Base-by-base conservation (phyloP, 1,284 basidiomycete species). In the Fomes fomentarius region DNA sequence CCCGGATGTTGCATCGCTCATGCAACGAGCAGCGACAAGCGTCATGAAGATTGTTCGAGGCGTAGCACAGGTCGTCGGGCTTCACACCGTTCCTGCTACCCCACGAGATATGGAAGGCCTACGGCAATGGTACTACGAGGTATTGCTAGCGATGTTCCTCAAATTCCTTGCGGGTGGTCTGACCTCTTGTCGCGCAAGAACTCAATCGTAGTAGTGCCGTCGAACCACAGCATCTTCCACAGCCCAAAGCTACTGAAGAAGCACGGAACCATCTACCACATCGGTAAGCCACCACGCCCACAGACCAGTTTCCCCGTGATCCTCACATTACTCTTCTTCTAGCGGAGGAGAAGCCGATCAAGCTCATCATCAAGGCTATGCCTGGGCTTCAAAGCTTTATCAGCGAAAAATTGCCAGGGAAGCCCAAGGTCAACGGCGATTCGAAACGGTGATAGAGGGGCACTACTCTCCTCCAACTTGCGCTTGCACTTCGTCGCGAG, bases 61-160 rank as follows among this genome's bases (percentile, higher is more conserved):
- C 2, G 81, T 94, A 2, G 77, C 93, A 14, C 91, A 94, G 65
- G 85, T 95, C 19, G 82, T 91, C 4, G 92, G 92, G 3, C 75
- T 83, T 56, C 78, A 84, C 47, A 78, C 75, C 45, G 71, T 83
- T 43, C 88, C 88, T 0, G 58, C 75, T 19, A 74, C 76, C 33
- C 82, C 87, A 15, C 78, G 75, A 53, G 76, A 82, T 50, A 68
- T 76, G 7, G 73, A 76, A 11, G 80, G 79, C 6, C 70, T 87
- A 1, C 75, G 78, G 26, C 61, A 69, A 24, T 92, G 89, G 89
- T 92, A 91, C 70, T 72, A 72, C 46, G 76, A 83, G 68, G 88
- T 86, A 62, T 19, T 66, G 51, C 14, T 10, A 7, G 11, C 19
- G 5, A 14, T 5, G n/a, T 10, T 21, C 1, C 2, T 48, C 28